phyloP scores from a whole-genome alignment of 352 stramenopile genomes.

The Globisporangium spiculum region DNA sequence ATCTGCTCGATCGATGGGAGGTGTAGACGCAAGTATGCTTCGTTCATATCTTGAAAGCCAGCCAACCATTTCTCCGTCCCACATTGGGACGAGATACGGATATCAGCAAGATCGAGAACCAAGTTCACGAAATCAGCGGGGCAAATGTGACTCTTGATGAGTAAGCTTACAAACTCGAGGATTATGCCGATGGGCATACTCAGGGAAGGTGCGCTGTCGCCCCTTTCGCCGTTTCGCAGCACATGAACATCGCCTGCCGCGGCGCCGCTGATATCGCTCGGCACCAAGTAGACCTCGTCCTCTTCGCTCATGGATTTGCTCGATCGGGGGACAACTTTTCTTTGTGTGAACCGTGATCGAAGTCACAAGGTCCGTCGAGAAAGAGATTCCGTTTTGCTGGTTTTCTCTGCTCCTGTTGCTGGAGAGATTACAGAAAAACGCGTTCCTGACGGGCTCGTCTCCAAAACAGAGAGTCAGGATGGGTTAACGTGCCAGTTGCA shows the following conservation, averaged over 20 bases:
- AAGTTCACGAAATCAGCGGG: not conserved
- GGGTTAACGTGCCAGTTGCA: too few relatives aligned
- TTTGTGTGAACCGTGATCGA: too few relatives aligned
- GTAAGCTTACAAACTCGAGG: not conserved
- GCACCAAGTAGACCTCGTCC: not conserved
- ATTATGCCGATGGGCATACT: not conserved
- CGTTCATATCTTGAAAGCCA: constrained; percentile 38
- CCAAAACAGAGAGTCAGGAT: too few relatives aligned
- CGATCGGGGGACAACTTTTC: too few relatives aligned
- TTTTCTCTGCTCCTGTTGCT: too few relatives aligned
- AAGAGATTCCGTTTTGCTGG: too few relatives aligned
- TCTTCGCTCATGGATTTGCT: not conserved
- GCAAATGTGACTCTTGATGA: not conserved
- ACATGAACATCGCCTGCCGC: not conserved
- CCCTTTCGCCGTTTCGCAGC: not conserved
- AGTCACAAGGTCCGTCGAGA: too few relatives aligned
- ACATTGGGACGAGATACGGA: not conserved
- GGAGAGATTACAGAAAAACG: too few relatives aligned
- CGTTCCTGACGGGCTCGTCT: too few relatives aligned
- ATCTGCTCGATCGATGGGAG: constrained; percentile 34
- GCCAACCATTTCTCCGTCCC: not conserved
- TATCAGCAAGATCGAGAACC: not conserved
- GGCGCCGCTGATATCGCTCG: not conserved
- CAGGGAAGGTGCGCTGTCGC: not conserved
- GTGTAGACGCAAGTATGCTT: constrained; percentile 44